These are phyloP conservation scores for Xylaria venustula DNA, from an alignment of 495 filamentous ascomycete species.

Conservation along the genomic window DNA sequence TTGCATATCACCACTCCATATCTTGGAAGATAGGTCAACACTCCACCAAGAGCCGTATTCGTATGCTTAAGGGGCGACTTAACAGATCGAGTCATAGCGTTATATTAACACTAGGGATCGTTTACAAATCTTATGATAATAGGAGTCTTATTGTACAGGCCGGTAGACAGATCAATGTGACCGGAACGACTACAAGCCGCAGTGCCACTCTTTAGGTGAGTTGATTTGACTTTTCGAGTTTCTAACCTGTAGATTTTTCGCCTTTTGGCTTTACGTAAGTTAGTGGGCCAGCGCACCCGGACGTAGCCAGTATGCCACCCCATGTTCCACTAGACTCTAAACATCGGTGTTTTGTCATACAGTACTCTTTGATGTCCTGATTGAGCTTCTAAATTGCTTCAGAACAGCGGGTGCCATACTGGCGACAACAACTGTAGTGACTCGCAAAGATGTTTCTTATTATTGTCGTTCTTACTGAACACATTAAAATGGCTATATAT, in stretches of 20 bases:
- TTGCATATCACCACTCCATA: slow-evolving; percentile 4
- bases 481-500: slow-evolving; percentile 7
- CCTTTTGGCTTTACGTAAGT: background rate
- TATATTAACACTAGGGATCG: background rate
- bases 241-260: no score
- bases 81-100: background rate
- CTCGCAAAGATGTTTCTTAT: background rate
- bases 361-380: background rate
- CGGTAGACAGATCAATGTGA: no score
- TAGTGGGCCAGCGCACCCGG: background rate
- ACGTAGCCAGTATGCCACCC: background rate
- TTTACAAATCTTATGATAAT: background rate
- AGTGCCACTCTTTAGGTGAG: no score
- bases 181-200: no score
- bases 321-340: slow-evolving; percentile 2
- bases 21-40: background rate
- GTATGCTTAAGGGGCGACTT: background rate
- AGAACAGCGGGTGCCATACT: background rate
- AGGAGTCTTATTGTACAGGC: background rate
- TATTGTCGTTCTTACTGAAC: background rate
- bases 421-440: background rate
- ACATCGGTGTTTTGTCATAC: background rate
- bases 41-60: background rate
- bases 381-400: background rate
- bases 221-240: no score